Evolutionary conservation across 805 yeast species (phyloP).

Genomic region (Candida xiaguanensis): DNA sequence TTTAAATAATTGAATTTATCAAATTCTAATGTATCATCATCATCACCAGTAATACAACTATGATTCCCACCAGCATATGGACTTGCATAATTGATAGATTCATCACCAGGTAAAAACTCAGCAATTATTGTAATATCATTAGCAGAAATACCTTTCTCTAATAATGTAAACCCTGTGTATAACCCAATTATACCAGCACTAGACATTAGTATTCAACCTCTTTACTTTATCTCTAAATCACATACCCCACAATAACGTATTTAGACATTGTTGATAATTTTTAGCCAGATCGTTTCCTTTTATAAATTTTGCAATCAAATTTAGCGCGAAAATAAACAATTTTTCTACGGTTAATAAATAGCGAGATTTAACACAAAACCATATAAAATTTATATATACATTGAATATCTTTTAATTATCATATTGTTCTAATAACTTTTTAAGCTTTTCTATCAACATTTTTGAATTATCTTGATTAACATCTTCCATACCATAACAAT

Average conservation of each 20-base stretch:
- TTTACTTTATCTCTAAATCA: constrained; percentile 3
- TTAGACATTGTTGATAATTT: constrained; percentile 14
- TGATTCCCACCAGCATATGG: constrained; percentile 65
- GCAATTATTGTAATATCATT: constrained; percentile 55
- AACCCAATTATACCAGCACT: constrained; percentile 67
- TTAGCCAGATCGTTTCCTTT: too few species aligned
- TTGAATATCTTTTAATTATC: too few species aligned
- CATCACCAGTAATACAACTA: constrained; percentile 53
- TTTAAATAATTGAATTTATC: constrained; percentile 58
- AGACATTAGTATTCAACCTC: constrained; percentile 1
- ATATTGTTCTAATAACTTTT: constrained; percentile 27
- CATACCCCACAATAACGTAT: constrained; percentile 30
- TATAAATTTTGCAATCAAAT: too few species aligned
- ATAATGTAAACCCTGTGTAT: constrained; percentile 52
- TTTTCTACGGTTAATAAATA: too few species aligned
- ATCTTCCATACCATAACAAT: constrained; percentile 64
- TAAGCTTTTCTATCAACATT: constrained; percentile 33
- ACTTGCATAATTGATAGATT: constrained; percentile 67
- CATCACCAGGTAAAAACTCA: constrained; percentile 74
- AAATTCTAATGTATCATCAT: constrained; percentile 36
- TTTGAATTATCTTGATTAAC: constrained; percentile 47
- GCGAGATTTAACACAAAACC: constrained; percentile 2
- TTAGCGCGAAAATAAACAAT: too few species aligned
- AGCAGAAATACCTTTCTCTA: constrained; percentile 38
- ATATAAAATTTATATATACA: neutral